Evolutionary conservation across 2,329 filamentous ascomycete species (phyloP), one percentile per base, ranked within the genome.

Genomic region (Exophiala oligosperma): DNA sequence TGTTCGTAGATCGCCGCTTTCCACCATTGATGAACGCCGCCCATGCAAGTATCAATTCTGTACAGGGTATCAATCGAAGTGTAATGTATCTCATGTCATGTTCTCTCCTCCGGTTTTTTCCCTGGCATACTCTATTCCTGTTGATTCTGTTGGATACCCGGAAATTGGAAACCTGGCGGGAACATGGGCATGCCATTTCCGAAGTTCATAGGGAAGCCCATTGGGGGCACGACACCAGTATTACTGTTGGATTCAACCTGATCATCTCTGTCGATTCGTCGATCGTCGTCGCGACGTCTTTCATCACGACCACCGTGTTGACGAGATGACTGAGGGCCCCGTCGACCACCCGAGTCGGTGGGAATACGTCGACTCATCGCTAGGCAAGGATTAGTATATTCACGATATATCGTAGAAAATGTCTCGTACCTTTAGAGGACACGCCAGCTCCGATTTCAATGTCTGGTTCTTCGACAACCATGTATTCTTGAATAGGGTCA

Each of bases 401-500:
- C 54, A 14, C n/a, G 14, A 28, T 12, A 44, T 24, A 14, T 49
- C 11, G 26, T 24, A 54, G 12, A 35, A 38, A 37, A 24, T 26
- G n/a, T 21, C 17, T 56, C 71, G 49, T 72, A 80, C 80, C 91
- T 79, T 99, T 99, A 44, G 92, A 97, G 17, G 92, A 97, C 12
- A 99, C 95, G 56, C 94, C 94, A 17, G 93, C 92, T 53, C 94
- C 94, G 57, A 99, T 99, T 75, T 99, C 94, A 68, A 99, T 99
- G 71, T 99, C 94, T 2, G 94, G 94, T 75, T 99, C 94, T 72
- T 99, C 94, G 26, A 99, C 89, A 5, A 92, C 89, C 76, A 99
- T 85, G 43, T 92, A 92, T 12, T 84, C 80, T 70, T 92, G 88
- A 60, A 99, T 91, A 1, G 85, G 78, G 56, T 84, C 83, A 55